These are phyloP conservation scores for Jatropha multifida DNA, from an alignment of 441 rosid species.

Conservation along the genomic window DNA sequence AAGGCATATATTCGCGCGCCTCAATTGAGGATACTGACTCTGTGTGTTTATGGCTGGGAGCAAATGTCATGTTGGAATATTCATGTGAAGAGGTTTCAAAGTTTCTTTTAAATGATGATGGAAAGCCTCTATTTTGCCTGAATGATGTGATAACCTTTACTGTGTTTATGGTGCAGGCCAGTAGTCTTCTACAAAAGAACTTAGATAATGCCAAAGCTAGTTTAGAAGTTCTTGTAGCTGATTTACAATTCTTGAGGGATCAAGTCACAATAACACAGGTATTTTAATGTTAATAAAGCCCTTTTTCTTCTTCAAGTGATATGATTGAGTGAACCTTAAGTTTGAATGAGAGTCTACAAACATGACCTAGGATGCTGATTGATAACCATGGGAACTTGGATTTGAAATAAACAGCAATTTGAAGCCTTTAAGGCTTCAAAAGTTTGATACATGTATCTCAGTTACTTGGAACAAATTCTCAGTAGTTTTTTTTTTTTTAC, in stretches of 20 bases:
- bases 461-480: background rate
- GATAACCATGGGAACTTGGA: background rate
- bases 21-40: constrained; percentile 61
- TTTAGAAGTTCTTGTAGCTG: constrained; percentile 82
- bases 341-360: background rate
- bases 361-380: background rate
- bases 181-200: constrained; percentile 72
- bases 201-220: constrained; percentile 94
- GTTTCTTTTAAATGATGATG: constrained; percentile 17
- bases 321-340: constrained; percentile 2
- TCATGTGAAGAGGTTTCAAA: constrained; percentile 75
- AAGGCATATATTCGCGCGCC: constrained; percentile 88
- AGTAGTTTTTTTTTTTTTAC: constrained; percentile 6
- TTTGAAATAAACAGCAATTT: background rate
- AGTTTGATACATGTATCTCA: background rate
- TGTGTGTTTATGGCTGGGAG: constrained; percentile 91
- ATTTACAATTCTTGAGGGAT: constrained; percentile 91
- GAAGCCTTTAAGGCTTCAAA: background rate
- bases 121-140: constrained; percentile 4
- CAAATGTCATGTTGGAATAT: constrained; percentile 96
- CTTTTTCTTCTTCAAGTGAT: background rate
- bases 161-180: constrained; percentile 51
- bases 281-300: background rate
- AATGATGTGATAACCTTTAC: constrained; percentile 26
- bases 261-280: constrained; percentile 97